Evolutionary conservation across 2,329 filamentous ascomycete genomes (phyloP).

Genomic region (Fusarium pseudograminearum): DNA sequence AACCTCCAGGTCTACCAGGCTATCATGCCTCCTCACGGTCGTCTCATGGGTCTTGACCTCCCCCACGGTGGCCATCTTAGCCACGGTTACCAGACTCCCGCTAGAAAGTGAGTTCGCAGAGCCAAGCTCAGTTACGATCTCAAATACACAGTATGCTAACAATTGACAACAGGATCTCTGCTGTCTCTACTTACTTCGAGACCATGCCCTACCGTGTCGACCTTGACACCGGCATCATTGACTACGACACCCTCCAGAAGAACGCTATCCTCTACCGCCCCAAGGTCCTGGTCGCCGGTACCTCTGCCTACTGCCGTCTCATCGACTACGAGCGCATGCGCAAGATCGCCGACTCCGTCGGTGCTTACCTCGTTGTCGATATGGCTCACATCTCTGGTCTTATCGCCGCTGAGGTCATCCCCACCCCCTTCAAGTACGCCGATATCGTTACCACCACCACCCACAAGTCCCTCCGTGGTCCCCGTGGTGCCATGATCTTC

Average conservation of each 20-base stretch:
- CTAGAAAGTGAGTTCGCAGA: slow-evolving; percentile 76
- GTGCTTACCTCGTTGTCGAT: slow-evolving; percentile 94
- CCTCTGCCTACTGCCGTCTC: slow-evolving; percentile 96
- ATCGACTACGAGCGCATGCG: slow-evolving; percentile 98
- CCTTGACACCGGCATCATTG: slow-evolving; percentile 92
- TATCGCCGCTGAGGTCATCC: slow-evolving; percentile 91
- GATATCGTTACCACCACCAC: slow-evolving; percentile 99
- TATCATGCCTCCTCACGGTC: slow-evolving; percentile 93
- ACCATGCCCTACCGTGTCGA: slow-evolving; percentile 96
- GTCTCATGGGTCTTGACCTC: slow-evolving; percentile 95
- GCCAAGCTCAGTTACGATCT: not conserved
- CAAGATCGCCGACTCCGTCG: slow-evolving; percentile 92
- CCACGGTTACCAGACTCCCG: slow-evolving; percentile 97
- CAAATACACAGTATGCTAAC: slow-evolving; percentile 13
- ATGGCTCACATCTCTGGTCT: slow-evolving; percentile 99
- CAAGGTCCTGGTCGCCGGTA: slow-evolving; percentile 95
- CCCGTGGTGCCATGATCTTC: slow-evolving; percentile 99
- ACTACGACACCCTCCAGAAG: slow-evolving; percentile 93
- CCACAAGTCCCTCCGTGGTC: slow-evolving; percentile 98
- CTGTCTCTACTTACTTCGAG: slow-evolving; percentile 98
- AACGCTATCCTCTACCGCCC: slow-evolving; percentile 92
- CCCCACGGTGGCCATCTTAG: slow-evolving; percentile 94
- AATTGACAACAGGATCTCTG: slow-evolving; percentile 76
- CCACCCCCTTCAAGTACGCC: slow-evolving; percentile 90
- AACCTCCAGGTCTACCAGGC: slow-evolving; percentile 99